Conservation (phyloP, 2,329 filamentous ascomycete species). For the Plenodomus tracheiphilus region DNA sequence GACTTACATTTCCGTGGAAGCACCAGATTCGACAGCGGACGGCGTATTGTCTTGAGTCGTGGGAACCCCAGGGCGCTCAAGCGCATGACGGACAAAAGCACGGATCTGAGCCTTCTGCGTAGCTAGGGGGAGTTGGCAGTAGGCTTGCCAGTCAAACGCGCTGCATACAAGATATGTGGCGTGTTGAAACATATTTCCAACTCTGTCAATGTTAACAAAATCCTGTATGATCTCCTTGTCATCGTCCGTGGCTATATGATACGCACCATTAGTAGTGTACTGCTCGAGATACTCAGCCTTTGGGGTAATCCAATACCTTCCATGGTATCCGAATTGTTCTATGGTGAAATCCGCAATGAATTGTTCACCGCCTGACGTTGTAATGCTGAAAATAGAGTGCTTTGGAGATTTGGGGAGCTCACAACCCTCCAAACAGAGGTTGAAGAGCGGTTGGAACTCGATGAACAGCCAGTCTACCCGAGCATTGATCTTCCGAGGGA, state of each 20-base stretch:
- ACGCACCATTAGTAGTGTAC: neutral
- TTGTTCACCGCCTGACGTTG: neutral
- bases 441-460: neutral
- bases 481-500: neutral
- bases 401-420: neutral
- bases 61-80: neutral
- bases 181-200: neutral
- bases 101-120: neutral
- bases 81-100: neutral
- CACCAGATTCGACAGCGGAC: neutral
- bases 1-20: neutral
- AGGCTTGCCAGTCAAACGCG: neutral
- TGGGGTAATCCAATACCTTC: neutral
- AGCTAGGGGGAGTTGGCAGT: neutral
- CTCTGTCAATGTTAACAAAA: neutral
- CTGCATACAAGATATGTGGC: neutral
- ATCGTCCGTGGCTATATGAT: neutral
- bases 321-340: conserved; percentile 3
- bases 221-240: neutral
- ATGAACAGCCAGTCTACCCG: neutral
- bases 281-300: neutral
- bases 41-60: neutral
- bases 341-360: conserved; percentile 7
- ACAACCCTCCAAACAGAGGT: neutral
- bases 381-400: conserved; percentile 5